Evolutionary conservation across 768 basidiomycete genomes (phyloP).

Genomic region (Amanita phalloides): DNA sequence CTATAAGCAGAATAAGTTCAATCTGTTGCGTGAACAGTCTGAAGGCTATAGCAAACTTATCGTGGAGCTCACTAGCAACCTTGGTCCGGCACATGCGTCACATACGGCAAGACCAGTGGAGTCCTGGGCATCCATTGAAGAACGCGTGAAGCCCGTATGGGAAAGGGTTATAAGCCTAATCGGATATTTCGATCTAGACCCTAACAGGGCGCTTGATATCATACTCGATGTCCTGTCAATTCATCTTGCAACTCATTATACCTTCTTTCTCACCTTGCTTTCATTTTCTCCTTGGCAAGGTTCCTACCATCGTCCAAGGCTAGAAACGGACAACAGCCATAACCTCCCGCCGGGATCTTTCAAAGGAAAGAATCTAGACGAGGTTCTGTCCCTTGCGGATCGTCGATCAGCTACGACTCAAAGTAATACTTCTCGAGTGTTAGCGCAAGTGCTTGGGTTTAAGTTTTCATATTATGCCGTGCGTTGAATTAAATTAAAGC

Average conservation of each 20-base stretch:
- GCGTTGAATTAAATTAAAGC: conserved; percentile 9
- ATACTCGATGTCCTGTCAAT: conserved; percentile 85
- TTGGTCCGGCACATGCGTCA: conserved; percentile 67
- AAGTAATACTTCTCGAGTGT: conserved; percentile 35
- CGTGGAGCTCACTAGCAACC: conserved; percentile 66
- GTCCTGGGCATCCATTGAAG: conserved; percentile 41
- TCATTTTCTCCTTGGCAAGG: conserved; percentile 84
- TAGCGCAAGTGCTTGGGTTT: conserved; percentile 95
- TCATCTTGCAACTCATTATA: conserved; percentile 73
- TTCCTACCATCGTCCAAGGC: conserved; percentile 25
- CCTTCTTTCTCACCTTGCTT: conserved; percentile 82
- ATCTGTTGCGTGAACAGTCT: conserved; percentile 91
- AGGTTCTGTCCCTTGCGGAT: conserved; percentile 52
- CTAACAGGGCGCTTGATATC: conserved; percentile 87
- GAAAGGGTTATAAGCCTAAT: conserved; percentile 81
- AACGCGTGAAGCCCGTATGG: conserved; percentile 63
- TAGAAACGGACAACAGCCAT: conserved; percentile 25
- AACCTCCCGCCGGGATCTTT: conserved; percentile 31
- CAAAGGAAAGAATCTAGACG: conserved; percentile 53
- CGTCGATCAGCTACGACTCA: conserved; percentile 12
- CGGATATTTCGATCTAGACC: conserved; percentile 95
- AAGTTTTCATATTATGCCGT: conserved; percentile 92
- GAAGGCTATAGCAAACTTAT: conserved; percentile 95
- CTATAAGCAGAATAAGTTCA: conserved; percentile 98
- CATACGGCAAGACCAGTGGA: conserved; percentile 59